phyloP scores from a whole-genome alignment of 2,329 filamentous ascomycete species.

The Cadophora sp. region DNA sequence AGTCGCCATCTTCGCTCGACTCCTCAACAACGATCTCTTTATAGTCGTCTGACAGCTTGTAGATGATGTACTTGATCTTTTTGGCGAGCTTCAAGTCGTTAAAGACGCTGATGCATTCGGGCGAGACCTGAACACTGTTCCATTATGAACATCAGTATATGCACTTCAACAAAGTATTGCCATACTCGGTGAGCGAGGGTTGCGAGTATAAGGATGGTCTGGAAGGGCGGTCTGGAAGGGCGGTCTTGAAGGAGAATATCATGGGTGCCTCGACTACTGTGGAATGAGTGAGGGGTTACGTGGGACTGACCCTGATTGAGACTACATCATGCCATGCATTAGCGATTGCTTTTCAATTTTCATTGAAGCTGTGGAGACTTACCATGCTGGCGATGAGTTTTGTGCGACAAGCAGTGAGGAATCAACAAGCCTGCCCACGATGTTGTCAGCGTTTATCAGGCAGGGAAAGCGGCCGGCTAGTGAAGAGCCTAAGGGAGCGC shows the following conservation, averaged over 20 bases:
- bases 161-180: background rate
- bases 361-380: constrained; percentile 9
- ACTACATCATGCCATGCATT: constrained; percentile 49
- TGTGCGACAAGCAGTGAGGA: constrained; percentile 31
- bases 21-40: constrained; percentile 84
- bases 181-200: too few species aligned
- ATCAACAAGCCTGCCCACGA: constrained; percentile 27
- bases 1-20: constrained; percentile 70
- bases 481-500: background rate
- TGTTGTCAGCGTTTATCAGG: constrained; percentile 34
- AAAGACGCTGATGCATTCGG: constrained; percentile 74
- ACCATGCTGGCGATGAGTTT: constrained; percentile 31
- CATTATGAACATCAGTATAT: constrained; percentile 24
- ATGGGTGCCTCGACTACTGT: background rate
- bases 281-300: constrained; percentile 34
- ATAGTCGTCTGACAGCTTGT: constrained; percentile 84
- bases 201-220: background rate
- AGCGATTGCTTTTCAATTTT: constrained; percentile 23
- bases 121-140: constrained; percentile 71
- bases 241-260: background rate
- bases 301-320: constrained; percentile 70
- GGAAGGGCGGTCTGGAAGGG: background rate
- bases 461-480: constrained; percentile 5
- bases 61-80: constrained; percentile 86
- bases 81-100: constrained; percentile 86